phyloP scores from a whole-genome alignment of 768 basidiomycete species.

The Galerina sulciceps region DNA sequence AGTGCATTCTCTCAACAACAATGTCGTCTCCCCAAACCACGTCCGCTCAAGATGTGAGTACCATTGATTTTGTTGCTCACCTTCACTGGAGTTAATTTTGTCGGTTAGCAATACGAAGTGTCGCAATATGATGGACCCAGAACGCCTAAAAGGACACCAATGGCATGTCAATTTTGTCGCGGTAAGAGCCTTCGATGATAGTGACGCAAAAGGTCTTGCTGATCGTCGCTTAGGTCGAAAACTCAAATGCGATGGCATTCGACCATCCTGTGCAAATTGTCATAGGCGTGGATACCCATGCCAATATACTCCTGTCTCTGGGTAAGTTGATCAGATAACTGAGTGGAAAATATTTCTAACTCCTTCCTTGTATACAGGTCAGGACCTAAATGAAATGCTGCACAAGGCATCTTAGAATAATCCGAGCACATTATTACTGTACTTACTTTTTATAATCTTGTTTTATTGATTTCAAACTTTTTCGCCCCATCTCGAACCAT shows the following conservation, averaged over 20 bases:
- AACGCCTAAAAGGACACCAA: constrained; percentile 53
- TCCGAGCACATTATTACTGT: constrained; percentile 9
- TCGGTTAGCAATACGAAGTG: constrained; percentile 6
- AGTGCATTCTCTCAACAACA: background rate
- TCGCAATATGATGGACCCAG: constrained; percentile 24
- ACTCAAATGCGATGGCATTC: constrained; percentile 71
- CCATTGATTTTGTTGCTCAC: background rate
- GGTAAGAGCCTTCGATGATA: constrained; percentile 41
- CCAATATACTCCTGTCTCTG: constrained; percentile 59
- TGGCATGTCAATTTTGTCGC: constrained; percentile 79
- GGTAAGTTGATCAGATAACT: constrained; percentile 43
- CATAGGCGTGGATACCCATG: constrained; percentile 62
- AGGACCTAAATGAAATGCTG: constrained; percentile 5
- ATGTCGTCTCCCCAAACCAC: constrained; percentile 14
- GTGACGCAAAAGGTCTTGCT: background rate
- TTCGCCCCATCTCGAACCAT: background rate
- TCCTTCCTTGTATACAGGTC: constrained; percentile 7
- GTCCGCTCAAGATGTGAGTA: constrained; percentile 14
- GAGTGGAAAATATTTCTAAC: constrained; percentile 9
- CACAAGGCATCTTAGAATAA: background rate
- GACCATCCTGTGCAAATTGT: constrained; percentile 71
- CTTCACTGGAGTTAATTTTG: background rate
- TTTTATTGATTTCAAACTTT: background rate
- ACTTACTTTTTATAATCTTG: constrained; percentile 7
- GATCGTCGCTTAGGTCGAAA: constrained; percentile 54